Percentiles rank a stretch among this genome's conserved stretches.
Evolutionary conservation across 495 filamentous ascomycete genomes (phyloP).

Genomic region (Talaromyces stipitatus): DNA sequence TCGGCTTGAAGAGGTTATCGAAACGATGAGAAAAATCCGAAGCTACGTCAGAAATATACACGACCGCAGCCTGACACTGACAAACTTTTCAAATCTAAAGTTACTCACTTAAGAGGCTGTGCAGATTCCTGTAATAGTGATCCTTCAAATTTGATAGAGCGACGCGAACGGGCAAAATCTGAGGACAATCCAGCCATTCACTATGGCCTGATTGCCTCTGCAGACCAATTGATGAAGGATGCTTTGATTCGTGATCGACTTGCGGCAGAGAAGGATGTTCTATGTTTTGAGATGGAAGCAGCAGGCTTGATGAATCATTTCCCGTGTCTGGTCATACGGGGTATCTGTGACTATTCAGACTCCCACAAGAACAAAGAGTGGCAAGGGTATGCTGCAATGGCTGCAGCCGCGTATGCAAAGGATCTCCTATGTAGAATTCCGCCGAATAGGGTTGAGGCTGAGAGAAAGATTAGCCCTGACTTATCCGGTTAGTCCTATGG

Average conservation of each 20-base stretch:
- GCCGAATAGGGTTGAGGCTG: conserved; percentile 3
- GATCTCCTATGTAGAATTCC: conserved; percentile 6
- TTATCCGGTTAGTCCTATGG: too few relatives aligned
- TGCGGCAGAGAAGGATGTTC: conserved; percentile 17
- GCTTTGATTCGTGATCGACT: conserved; percentile 12
- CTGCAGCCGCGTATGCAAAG: conserved; percentile 16
- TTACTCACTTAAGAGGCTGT: conserved; percentile 17
- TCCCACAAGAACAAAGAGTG: conserved; percentile 26
- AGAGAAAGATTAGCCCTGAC: conserved; percentile 3
- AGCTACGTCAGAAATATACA: conserved; percentile 4
- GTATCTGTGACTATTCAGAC: conserved; percentile 26
- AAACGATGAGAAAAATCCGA: conserved; percentile 8
- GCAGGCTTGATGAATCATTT: conserved; percentile 23
- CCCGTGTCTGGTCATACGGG: conserved; percentile 21
- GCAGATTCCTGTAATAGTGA: conserved; percentile 15
- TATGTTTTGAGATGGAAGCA: conserved; percentile 26
- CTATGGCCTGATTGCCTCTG: conserved; percentile 14
- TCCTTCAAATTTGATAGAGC: background rate
- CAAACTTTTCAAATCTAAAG: conserved; percentile 17
- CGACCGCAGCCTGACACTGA: conserved; percentile 18
- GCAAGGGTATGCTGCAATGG: conserved; percentile 22
- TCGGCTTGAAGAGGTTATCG: conserved; percentile 8
- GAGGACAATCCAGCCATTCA: conserved; percentile 8
- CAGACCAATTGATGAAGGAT: conserved; percentile 10
- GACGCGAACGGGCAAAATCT: background rate